A percentile compares a stretch with the other conserved stretches of the same genome.
phyloP scores from a whole-genome alignment of 331 rosid genomes.

The Erythrophleum ivorense region DNA sequence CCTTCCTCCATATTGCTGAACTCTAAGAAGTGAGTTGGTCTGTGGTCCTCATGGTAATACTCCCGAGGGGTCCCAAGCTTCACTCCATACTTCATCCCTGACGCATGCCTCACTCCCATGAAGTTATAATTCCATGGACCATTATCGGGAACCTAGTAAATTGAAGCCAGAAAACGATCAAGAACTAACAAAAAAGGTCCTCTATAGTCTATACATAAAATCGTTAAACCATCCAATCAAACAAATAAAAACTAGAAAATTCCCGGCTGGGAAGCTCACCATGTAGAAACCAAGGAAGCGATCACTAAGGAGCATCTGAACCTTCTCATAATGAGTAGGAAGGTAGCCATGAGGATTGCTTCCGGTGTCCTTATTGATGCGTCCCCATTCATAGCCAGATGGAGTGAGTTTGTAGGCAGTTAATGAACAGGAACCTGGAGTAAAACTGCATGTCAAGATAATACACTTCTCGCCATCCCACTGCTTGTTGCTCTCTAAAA shows the following conservation, averaged over 20 bases:
- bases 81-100: conserved; percentile 87
- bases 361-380: conserved; percentile 86
- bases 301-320: conserved; percentile 96
- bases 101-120: conserved; percentile 95
- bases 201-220: not conserved
- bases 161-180: conserved; percentile 20
- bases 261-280: conserved; percentile 45
- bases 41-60: conserved; percentile 87
- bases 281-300: conserved; percentile 94
- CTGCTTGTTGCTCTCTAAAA: conserved; percentile 91
- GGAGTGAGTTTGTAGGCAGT: conserved; percentile 95
- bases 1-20: conserved; percentile 95
- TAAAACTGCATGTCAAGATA: conserved; percentile 92
- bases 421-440: conserved; percentile 95
- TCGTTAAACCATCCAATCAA: not conserved
- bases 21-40: conserved; percentile 95
- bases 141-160: conserved; percentile 74
- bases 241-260: not conserved
- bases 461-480: conserved; percentile 99
- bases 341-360: conserved; percentile 99
- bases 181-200: not conserved
- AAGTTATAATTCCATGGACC: conserved; percentile 98
- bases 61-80: conserved; percentile 90
- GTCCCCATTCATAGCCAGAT: conserved; percentile 97
- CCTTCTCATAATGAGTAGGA: conserved; percentile 97